Conservation (phyloP, 129 eudicot species). For the Silybum marianum region DNA sequence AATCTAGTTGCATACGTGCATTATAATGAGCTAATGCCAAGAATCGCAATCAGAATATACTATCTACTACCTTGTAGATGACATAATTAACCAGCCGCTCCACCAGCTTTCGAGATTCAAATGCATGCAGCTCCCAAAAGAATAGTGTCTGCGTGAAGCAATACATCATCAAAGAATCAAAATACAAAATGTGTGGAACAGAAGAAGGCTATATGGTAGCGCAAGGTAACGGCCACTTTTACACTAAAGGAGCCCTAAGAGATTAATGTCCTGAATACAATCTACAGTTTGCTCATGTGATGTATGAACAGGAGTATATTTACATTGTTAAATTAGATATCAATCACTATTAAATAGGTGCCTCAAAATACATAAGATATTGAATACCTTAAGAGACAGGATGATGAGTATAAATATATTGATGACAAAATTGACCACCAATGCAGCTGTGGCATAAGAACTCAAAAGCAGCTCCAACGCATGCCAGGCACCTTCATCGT, state of each 20-base stretch:
- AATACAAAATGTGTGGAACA: not conserved
- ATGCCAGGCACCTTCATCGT: conserved; percentile 48
- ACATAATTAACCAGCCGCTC: conserved; percentile 53
- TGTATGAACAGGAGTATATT: too few species aligned
- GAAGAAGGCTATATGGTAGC: not conserved
- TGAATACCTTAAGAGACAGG: conserved; percentile 71
- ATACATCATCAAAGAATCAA: conserved; percentile 1
- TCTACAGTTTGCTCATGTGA: not conserved
- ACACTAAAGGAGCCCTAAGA: too few species aligned
- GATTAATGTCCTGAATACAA: not conserved
- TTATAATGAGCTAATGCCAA: not conserved
- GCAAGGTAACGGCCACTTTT: not conserved
- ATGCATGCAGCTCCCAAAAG: conserved; percentile 51
- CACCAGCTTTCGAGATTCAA: conserved; percentile 38
- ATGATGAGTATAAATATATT: conserved; percentile 60
- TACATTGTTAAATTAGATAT: too few species aligned
- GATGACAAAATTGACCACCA: conserved; percentile 57
- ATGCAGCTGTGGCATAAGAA: conserved; percentile 63
- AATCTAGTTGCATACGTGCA: not conserved
- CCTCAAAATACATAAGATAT: not conserved
- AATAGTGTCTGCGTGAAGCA: conserved; percentile 59
- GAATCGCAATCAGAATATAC: not conserved
- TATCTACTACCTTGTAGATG: conserved; percentile 45
- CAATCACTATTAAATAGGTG: not conserved
- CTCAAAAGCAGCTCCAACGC: conserved; percentile 57